Evolutionary conservation across 78 protist species (phyloP), one percentile per base, ranked within the genome.

Genomic region (Dictyostelium citrinum): DNA sequence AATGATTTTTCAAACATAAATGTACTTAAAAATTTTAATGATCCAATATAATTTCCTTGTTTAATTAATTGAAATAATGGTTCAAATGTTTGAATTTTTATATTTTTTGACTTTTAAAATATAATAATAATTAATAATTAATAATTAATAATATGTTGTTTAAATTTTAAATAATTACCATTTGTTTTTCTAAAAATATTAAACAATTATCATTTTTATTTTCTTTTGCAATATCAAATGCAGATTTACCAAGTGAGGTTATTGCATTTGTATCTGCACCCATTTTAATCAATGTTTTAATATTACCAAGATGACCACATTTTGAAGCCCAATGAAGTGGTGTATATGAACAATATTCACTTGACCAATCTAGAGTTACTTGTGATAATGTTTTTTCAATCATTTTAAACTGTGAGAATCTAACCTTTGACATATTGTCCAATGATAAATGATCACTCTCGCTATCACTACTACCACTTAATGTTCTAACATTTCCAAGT

Each of bases 341-440:
- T 4, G 90, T 83, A 51, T 39, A 83, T 4, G 90, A 83, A 6
- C 58, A 39, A 31, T 45, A 83, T 43, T 83, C 90, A 12, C 33
- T 22, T 49, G 41, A 14, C 90, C 90, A 83, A 17, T 37, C 16
- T 3, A 22, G 0, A 1, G 82, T 35, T 1, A 83, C 37, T 46
- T 83, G 82, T 4, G 51, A 20, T 58, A 83, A 71, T n/a, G 72
- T 41, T 24, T 83, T 83, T 72, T 83, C 90, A 49, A 83, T 83
- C 90, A 83, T 83, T 51, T 83, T 68, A 35, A 41, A 83, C 22
- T 83, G 82, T 2, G 90, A 27, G 31, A 61, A 41, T 71, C 51
- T 37, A 46, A 83, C 75, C 27, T 71, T 68, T 5, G 55, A 16
- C 81, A 46, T 45, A 64, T 29, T 31, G 10, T 43, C 74, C 70